These are phyloP conservation scores for Calamus simplicifolius DNA, from an alignment of 176 grass and related monocot genomes.

Conservation along the genomic window DNA sequence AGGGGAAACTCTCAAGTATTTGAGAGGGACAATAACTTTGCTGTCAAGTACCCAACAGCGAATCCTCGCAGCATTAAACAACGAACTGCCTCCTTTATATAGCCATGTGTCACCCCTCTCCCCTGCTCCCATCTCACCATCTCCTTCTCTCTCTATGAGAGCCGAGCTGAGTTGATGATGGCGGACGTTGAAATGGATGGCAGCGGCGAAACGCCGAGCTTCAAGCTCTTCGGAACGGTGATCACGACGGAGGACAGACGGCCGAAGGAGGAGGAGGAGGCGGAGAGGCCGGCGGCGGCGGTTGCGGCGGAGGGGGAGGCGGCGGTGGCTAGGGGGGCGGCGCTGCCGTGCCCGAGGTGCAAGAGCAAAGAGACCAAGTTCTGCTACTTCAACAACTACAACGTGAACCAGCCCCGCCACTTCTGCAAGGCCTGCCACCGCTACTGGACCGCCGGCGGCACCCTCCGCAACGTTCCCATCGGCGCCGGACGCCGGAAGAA, in stretches of 20 bases:
- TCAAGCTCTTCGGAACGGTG: conserved; percentile 93
- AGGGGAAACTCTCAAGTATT: too few relatives aligned
- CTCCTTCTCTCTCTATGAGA: too few relatives aligned
- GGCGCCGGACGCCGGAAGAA: conserved; percentile 49
- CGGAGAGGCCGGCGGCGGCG: background rate
- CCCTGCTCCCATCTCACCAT: too few relatives aligned
- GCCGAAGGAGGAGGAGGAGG: background rate
- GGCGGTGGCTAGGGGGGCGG: conserved; percentile 10
- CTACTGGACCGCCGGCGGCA: conserved; percentile 96
- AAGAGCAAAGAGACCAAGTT: conserved; percentile 98
- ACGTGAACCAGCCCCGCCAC: conserved; percentile 97
- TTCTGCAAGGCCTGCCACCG: conserved; percentile 92
- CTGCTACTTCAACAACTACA: conserved; percentile 99
- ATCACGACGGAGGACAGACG: conserved; percentile 39
- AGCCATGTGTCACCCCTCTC: too few relatives aligned
- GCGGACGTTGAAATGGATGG: too few relatives aligned
- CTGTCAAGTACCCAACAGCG: too few relatives aligned
- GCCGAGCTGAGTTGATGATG: too few relatives aligned
- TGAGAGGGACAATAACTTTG: too few relatives aligned
- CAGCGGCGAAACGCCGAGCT: conserved; percentile 17
- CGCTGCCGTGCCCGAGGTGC: conserved; percentile 72
- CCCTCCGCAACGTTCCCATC: conserved; percentile 71
- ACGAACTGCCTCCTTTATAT: too few relatives aligned
- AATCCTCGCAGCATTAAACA: too few relatives aligned
- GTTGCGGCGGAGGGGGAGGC: conserved; percentile 13